Percentiles rank a stretch among this genome's conserved stretches.
Conservation (phyloP, 225 moss, liverwort and hornwort genomes). For the Pleurozium schreberi region DNA sequence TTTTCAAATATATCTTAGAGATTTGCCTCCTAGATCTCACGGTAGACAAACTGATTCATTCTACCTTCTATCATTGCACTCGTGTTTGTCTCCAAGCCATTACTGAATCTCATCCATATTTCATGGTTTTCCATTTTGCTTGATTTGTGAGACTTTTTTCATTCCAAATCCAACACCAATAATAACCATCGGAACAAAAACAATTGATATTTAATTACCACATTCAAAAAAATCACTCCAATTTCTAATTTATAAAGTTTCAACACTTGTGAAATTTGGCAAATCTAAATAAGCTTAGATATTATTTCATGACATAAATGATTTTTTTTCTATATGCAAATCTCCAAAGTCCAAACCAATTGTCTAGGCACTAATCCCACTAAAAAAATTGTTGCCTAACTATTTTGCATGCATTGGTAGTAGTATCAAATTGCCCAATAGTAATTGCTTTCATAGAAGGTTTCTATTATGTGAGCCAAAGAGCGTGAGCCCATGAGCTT, state of each 20-base stretch:
- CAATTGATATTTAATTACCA: no score
- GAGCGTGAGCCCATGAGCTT: no score
- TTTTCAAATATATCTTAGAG: no score
- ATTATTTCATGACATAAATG: neutral
- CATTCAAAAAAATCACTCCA: neutral
- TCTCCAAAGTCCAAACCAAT: neutral
- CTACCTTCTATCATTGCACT: neutral
- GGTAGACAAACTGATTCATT: neutral
- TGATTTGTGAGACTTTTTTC: neutral
- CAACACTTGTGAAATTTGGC: neutral
- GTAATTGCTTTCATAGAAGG: no score
- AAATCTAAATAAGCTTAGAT: neutral
- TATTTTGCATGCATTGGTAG: neutral
- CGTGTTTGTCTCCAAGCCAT: accelerated
- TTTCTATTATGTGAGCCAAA: no score
- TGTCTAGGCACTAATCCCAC: neutral
- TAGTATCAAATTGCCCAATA: neutral
- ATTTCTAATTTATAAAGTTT: neutral
- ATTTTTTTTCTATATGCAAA: accelerated
- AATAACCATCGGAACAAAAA: neutral
- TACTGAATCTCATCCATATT: accelerated
- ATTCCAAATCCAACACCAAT: neutral
- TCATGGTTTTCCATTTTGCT: neutral
- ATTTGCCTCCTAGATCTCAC: no score
- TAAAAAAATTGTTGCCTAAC: neutral